Conservation (phyloP, 129 eudicot species). For the Pulicaria dysenterica region DNA sequence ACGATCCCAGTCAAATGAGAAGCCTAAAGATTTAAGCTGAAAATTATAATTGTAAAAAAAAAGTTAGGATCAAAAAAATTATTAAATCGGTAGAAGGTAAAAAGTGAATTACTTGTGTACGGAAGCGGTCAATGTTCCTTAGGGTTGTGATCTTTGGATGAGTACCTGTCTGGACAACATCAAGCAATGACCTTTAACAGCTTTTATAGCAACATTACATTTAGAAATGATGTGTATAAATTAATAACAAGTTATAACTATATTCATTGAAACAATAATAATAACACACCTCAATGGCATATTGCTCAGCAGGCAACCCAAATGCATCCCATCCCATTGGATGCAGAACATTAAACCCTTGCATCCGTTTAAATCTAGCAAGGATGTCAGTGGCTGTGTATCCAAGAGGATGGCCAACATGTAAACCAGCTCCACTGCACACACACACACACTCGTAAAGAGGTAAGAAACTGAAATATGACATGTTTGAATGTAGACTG, state of each 20-base stretch:
- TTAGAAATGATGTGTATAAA: not conserved
- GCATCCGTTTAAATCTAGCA: conserved; percentile 94
- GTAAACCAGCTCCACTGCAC: conserved; percentile 97
- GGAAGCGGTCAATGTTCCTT: conserved; percentile 84
- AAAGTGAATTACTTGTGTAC: conserved; percentile 59
- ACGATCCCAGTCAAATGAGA: conserved; percentile 98
- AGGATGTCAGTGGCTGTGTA: conserved; percentile 97
- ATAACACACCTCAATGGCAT: conserved; percentile 78
- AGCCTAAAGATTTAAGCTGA: conserved; percentile 95
- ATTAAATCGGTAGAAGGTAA: not conserved
- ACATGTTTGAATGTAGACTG: not conserved
- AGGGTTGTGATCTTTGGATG: conserved; percentile 86
- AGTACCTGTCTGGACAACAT: conserved; percentile 80
- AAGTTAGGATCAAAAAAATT: not conserved
- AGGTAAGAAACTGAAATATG: conserved; percentile 14
- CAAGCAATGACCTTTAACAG: conserved; percentile 3
- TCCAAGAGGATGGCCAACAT: conserved; percentile 99
- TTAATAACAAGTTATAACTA: not conserved
- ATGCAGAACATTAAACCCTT: conserved; percentile 93
- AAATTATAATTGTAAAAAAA: conserved; percentile 12
- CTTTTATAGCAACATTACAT: not conserved
- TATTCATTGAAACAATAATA: not conserved
- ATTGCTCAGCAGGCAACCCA: conserved; percentile 98
- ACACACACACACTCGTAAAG: not conserved
- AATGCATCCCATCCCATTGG: conserved; percentile 99